Evolutionary conservation across 2,329 filamentous ascomycete genomes (phyloP), one percentile per base, ranked within the genome.

Genomic region (Talaromyces amestolkiae): DNA sequence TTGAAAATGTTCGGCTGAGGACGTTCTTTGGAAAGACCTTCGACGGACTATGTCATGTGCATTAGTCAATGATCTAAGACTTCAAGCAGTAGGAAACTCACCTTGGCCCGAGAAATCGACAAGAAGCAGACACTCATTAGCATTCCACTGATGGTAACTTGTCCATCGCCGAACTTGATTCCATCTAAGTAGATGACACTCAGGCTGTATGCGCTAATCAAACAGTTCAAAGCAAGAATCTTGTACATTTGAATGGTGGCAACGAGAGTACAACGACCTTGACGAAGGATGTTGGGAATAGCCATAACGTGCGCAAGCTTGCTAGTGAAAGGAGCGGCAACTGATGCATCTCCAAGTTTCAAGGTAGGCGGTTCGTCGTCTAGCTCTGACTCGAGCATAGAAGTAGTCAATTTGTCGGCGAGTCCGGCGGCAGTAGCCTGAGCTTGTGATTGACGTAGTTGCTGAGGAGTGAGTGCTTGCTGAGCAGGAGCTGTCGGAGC

Each of bases 161-260:
- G 95, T 3, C 93, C 93, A 76, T 99, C 95, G 65, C 95, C 93
- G 76, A 99, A 99, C 82, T 99, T 99, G 85, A 99, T 99, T 69
- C 95, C 95, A 73, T 98, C 94, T 1, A 99, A 87, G 75, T 99
- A 99, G 65, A 99, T 85, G 19, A 99, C 95, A 77, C 91, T 96
- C 75, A 99, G 81, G 78, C 92, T 97, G 87, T 99, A 99, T 43
- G 95, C 95, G 72, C 92, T 97, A 76, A 99, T 99, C 72, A 99
- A 84, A 77, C 95, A 99, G 84, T 99, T 99, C 66, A 99, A 83
- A 8, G 95, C 95, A 61, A 99, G 87, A 72, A 99, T 99, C 86
- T 97, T 99, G 88, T 99, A 99, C 94, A 99, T 99, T 83, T 99
- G 95, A 70, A 99, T 98, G 0, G 95, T 99, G 37, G 95, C 95